Evolutionary conservation across 2,329 filamentous ascomycete species (phyloP), one percentile per base, ranked within the genome.

Genomic region (Trichoderma aggressivum): DNA sequence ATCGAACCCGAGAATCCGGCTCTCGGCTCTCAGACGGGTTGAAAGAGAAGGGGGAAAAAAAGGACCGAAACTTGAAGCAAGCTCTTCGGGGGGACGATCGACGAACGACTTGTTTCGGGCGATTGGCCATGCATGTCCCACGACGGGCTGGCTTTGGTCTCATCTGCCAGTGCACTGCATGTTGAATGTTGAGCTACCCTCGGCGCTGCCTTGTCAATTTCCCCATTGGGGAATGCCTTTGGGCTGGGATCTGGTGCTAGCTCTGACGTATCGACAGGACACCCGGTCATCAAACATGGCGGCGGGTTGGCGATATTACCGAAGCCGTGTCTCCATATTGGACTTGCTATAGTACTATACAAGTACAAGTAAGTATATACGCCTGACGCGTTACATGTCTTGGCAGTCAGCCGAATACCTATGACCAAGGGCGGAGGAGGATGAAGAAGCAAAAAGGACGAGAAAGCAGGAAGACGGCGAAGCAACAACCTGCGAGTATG

Each of bases 231-330:
- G 24, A 56, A 56, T 39, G 55, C 55, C 34, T 34, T 12, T 16
- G 56, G 11, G 61, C 61, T 24, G 39, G 68, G 50, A 59, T 66
- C 43, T 36, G n/a, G 18, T 59, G 26, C 66, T 55, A 65, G 60
- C 68, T 62, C 61, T 63, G 65, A 68, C 65, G 55, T 59, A 55
- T 47, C 36, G 65, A 68, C 63, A 66, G 63, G 63, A 66, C n/a
- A 56, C 63, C 63, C 24, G 36, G 47, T 56, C 43, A 21, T 56
- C 43, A 21, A 43, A 24, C 10, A 47, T 50, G 47, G 47, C 47
- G n/a, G 43, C 39, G 60, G 30, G 53, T 61, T 65, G 63, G 63
- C 63, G 63, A 68, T 68, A 68, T 68, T 68, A 50, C 39, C 39
- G 26, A 55, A 64, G 24, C 30, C 47, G 21, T 32, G 65, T 68